Percentiles rank a stretch among this genome's conserved stretches.
Evolutionary conservation across 2,329 filamentous ascomycete genomes (phyloP).

Genomic region (Penicillium sp.): DNA sequence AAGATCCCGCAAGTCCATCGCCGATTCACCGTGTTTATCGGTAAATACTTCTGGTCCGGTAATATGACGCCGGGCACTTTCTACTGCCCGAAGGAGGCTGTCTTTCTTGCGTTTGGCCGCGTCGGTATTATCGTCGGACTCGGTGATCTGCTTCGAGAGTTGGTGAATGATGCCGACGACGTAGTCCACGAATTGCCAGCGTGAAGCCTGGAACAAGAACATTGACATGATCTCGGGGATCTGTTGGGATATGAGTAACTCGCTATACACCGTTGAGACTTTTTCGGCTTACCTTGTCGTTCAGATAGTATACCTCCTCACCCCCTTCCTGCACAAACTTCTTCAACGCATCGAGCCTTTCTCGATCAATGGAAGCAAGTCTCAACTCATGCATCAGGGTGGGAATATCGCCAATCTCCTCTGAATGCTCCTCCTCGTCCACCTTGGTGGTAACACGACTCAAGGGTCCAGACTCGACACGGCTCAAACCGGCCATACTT

Average conservation of each 20-base stretch:
- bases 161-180: constrained; percentile 62
- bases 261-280: not conserved
- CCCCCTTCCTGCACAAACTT: constrained; percentile 73
- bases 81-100: constrained; percentile 67
- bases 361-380: constrained; percentile 72
- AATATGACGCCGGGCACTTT: constrained; percentile 74
- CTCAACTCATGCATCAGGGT: constrained; percentile 65
- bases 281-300: constrained; percentile 49
- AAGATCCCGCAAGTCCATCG: constrained; percentile 25
- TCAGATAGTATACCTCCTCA: constrained; percentile 69
- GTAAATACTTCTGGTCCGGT: constrained; percentile 81
- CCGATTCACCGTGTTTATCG: constrained; percentile 49
- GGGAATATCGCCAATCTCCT: constrained; percentile 60
- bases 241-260: constrained; percentile 25
- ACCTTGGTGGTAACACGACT: constrained; percentile 40
- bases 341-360: constrained; percentile 79
- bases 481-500: constrained; percentile 35
- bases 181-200: constrained; percentile 66
- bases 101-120: constrained; percentile 50
- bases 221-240: constrained; percentile 82
- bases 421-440: constrained; percentile 42
- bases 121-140: constrained; percentile 40
- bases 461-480: constrained; percentile 26
- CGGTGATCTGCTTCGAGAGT: constrained; percentile 43
- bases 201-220: constrained; percentile 84